phyloP scores from a whole-genome alignment of 306 rosid species.

The Vachellia collinsii region DNA sequence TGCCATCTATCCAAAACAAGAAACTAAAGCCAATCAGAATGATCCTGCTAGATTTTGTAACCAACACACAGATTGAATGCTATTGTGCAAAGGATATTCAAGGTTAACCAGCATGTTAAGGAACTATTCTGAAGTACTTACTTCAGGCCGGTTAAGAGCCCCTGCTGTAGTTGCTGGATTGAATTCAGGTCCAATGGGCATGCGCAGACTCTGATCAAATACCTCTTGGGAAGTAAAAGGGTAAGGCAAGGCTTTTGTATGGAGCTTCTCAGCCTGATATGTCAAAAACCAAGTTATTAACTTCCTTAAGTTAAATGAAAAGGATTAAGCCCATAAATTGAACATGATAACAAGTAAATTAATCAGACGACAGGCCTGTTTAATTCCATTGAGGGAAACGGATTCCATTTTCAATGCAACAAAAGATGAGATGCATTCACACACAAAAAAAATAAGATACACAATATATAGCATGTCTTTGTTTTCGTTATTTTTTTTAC shows the following conservation, averaged over 20 bases:
- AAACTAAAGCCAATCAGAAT: not conserved
- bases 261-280: slow-evolving; percentile 90
- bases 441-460: too few species aligned
- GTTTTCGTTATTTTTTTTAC: not conserved
- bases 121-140: slow-evolving; percentile 50
- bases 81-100: not conserved
- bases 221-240: slow-evolving; percentile 82
- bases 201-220: slow-evolving; percentile 79
- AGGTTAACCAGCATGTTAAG: slow-evolving; percentile 18
- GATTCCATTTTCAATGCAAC: not conserved
- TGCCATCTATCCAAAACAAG: not conserved
- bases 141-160: slow-evolving; percentile 86
- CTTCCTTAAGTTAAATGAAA: slow-evolving; percentile 13
- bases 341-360: not conserved
- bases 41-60: not conserved
- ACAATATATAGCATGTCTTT: too few species aligned
- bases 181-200: slow-evolving; percentile 95
- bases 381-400: not conserved
- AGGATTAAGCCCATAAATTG: not conserved
- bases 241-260: slow-evolving; percentile 67
- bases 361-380: not conserved
- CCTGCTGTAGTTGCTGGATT: slow-evolving; percentile 76
- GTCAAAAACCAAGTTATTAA: slow-evolving; percentile 34
- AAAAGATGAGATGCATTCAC: too few species aligned
- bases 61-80: not conserved